phyloP scores from a whole-genome alignment of 2,329 filamentous ascomycete species.

The Fusarium tuaranense region DNA sequence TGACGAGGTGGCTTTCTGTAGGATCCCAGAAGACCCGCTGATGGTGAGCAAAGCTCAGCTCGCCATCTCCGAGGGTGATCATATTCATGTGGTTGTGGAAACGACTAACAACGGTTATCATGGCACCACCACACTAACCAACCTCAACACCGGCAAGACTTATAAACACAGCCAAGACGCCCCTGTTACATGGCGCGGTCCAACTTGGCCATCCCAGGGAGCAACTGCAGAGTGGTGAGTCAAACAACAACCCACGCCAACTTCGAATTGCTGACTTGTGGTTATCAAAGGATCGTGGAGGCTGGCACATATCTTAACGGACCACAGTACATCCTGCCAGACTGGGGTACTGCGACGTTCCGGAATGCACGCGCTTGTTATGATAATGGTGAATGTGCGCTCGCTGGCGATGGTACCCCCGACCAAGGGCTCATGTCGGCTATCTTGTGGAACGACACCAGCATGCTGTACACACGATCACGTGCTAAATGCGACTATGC shows the following conservation, averaged over 20 bases:
- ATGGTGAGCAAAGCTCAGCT: background rate
- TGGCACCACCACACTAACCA: background rate
- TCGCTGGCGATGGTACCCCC: background rate
- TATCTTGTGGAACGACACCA: background rate
- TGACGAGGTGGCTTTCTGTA: background rate
- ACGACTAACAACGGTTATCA: background rate
- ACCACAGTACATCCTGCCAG: background rate
- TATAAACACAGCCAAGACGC: background rate
- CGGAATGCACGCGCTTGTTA: background rate
- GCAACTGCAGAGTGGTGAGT: background rate
- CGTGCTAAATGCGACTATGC: background rate
- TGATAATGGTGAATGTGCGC: background rate
- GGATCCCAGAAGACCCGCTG: background rate
- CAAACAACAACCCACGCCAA: background rate
- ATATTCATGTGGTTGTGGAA: background rate
- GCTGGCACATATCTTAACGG: background rate
- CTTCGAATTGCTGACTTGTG: background rate
- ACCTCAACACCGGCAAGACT: background rate
- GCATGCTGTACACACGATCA: background rate
- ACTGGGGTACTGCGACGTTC: background rate
- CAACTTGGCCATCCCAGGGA: background rate
- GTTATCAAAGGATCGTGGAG: background rate
- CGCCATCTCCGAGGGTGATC: background rate
- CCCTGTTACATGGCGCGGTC: background rate
- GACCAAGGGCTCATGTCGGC: background rate